These are phyloP conservation scores for Ophiobolus disseminans DNA, from an alignment of 2,329 filamentous ascomycete species.

Conservation along the genomic window DNA sequence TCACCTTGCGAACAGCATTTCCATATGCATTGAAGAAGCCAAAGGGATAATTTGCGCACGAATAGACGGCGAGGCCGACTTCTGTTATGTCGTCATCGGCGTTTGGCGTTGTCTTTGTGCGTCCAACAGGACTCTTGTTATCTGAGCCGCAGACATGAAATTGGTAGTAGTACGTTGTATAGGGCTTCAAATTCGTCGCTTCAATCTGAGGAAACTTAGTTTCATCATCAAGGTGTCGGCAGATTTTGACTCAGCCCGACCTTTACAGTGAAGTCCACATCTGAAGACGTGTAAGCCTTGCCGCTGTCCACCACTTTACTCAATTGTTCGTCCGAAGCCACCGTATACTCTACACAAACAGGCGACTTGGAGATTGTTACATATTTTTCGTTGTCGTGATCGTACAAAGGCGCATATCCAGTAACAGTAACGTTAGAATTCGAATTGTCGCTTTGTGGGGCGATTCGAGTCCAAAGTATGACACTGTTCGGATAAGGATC, in stretches of 20 bases:
- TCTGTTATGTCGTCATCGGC: conserved; percentile 63
- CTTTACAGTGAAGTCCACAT: conserved; percentile 79
- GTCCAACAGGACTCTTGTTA: conserved; percentile 67
- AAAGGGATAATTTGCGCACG: conserved; percentile 64
- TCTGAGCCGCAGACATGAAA: conserved; percentile 72
- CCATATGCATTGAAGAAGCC: conserved; percentile 60
- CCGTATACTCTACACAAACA: conserved; percentile 71
- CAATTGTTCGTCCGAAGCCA: conserved; percentile 60
- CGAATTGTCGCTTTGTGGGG: conserved; percentile 51
- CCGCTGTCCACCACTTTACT: conserved; percentile 61
- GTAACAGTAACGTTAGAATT: conserved; percentile 59
- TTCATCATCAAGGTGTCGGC: neutral
- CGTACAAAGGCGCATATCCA: conserved; percentile 62
- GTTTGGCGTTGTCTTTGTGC: conserved; percentile 73
- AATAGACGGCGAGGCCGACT: conserved; percentile 72
- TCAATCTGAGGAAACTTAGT: conserved; percentile 60
- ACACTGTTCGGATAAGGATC: conserved; percentile 54
- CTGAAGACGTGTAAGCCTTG: conserved; percentile 71
- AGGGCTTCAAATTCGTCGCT: conserved; percentile 66
- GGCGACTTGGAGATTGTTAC: conserved; percentile 64
- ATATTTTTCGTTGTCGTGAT: conserved; percentile 62
- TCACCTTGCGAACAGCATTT: conserved; percentile 43
- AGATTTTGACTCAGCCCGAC: conserved; percentile 42
- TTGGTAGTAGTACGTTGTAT: conserved; percentile 73
- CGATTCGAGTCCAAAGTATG: conserved; percentile 44